A percentile compares a stretch with the other conserved stretches of the same genome.
Evolutionary conservation across 202 grass and related monocot genomes (phyloP).

Genomic region (Musa balbisiana): DNA sequence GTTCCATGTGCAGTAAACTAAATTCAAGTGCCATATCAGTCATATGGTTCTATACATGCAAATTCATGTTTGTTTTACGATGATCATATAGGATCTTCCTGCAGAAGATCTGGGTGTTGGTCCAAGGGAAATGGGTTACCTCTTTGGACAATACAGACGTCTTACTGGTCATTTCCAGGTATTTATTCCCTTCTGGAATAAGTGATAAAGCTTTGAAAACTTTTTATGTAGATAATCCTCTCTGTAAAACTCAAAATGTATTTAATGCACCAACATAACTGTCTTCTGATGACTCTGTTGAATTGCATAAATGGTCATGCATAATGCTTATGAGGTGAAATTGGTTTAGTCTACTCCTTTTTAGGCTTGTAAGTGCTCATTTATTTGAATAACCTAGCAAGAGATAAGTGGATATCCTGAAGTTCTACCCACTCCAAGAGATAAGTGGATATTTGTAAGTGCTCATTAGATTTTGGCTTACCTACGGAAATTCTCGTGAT

Average conservation of each 20-base stretch:
- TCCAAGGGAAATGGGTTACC: slow-evolving; percentile 94
- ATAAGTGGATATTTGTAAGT: neutral
- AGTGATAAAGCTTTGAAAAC: neutral
- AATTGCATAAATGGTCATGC: too few species aligned
- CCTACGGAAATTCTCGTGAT: neutral
- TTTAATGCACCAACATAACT: too few species aligned
- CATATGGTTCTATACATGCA: slow-evolving; percentile 24
- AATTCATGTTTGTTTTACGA: slow-evolving; percentile 22
- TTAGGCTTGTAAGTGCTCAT: neutral
- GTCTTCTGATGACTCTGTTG: too few species aligned
- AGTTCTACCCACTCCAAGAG: too few species aligned
- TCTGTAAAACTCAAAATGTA: neutral
- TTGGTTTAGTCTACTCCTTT: neutral
- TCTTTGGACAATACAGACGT: slow-evolving; percentile 97
- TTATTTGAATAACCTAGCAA: neutral
- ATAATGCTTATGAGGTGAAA: neutral
- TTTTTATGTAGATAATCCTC: neutral
- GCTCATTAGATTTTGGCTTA: neutral
- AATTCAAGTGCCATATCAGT: slow-evolving; percentile 11
- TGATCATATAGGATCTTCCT: slow-evolving; percentile 68
- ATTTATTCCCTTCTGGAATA: neutral
- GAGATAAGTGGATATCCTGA: neutral
- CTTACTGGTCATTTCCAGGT: slow-evolving; percentile 99
- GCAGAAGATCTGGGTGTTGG: slow-evolving; percentile 93
- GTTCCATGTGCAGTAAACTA: neutral